Evolutionary conservation across 2,329 filamentous ascomycete species (phyloP).

Genomic region (Coniochaeta sp.): DNA sequence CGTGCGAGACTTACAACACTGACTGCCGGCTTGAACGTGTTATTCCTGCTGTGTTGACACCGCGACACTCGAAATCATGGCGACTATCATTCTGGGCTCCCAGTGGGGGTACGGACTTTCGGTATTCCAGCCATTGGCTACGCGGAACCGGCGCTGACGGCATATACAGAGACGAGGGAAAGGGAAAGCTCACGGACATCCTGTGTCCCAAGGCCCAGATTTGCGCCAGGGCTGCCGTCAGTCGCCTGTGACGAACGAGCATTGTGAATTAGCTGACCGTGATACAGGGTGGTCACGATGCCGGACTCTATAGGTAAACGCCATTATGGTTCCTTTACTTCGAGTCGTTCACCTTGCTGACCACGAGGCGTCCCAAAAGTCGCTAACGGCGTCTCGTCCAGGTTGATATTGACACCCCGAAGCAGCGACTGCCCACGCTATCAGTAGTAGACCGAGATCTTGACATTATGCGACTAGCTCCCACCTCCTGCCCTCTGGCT

Average conservation of each 20-base stretch:
- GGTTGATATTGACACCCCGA: slow-evolving; percentile 1
- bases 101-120: slow-evolving; percentile 46
- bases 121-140: not conserved
- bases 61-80: slow-evolving; percentile 22
- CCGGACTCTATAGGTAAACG: slow-evolving; percentile 37
- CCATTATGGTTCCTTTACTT: not conserved
- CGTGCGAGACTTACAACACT: not conserved
- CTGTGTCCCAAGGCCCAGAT: slow-evolving; percentile 43
- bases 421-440: not conserved
- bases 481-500: slow-evolving; percentile 60
- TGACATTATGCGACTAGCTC: slow-evolving; percentile 30
- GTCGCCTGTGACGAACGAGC: not conserved
- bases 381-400: slow-evolving; percentile 26
- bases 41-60: not conserved
- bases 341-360: slow-evolving; percentile 6
- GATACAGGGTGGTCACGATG: slow-evolving; percentile 47
- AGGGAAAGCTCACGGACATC: slow-evolving; percentile 50
- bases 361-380: slow-evolving; percentile 11
- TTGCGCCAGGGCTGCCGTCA: slow-evolving; percentile 44
- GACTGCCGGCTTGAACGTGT: not conserved
- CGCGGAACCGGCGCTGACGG: slow-evolving; percentile 3
- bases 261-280: not conserved
- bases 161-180: slow-evolving; percentile 17
- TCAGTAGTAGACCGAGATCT: not conserved
- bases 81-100: slow-evolving; percentile 50